These are phyloP conservation scores for Solanum piurae DNA, from an alignment of 257 asterid genomes.

Conservation along the genomic window DNA sequence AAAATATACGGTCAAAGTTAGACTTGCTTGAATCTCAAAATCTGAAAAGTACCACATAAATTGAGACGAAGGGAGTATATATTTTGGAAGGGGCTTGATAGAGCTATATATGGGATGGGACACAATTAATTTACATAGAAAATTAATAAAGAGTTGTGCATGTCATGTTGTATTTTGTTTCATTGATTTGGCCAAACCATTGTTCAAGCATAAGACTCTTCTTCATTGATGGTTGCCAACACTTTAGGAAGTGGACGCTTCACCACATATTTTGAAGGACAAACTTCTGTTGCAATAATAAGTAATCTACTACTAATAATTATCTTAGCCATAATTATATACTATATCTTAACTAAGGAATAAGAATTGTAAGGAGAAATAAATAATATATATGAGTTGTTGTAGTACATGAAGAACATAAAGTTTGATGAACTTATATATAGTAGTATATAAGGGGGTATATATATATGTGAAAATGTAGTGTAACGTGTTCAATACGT, in stretches of 20 bases:
- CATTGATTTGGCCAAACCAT: not conserved
- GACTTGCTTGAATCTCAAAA: too few relatives aligned
- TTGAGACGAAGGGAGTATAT: too few relatives aligned
- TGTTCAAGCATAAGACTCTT: too few relatives aligned
- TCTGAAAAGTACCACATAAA: too few relatives aligned
- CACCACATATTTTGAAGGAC: not conserved
- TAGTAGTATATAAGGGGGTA: too few relatives aligned
- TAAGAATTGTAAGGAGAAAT: not conserved
- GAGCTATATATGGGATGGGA: not conserved
- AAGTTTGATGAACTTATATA: too few relatives aligned
- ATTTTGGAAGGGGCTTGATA: not conserved
- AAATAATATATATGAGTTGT: not conserved
- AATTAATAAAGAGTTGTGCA: not conserved
- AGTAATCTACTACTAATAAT: not conserved
- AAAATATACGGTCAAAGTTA: too few relatives aligned
- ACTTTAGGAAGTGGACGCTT: not conserved
- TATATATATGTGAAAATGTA: too few relatives aligned
- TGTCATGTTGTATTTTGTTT: not conserved
- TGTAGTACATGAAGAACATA: not conserved
- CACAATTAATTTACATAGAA: too few relatives aligned
- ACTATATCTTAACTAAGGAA: not conserved
- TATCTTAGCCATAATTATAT: not conserved
- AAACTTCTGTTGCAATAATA: not conserved
- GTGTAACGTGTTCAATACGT: too few relatives aligned
- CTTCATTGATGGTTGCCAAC: not conserved